A percentile compares a stretch with the other conserved stretches of the same genome.
These are phyloP conservation scores for Arachis stenosperma DNA, from an alignment of 306 rosid genomes.

Conservation along the genomic window DNA sequence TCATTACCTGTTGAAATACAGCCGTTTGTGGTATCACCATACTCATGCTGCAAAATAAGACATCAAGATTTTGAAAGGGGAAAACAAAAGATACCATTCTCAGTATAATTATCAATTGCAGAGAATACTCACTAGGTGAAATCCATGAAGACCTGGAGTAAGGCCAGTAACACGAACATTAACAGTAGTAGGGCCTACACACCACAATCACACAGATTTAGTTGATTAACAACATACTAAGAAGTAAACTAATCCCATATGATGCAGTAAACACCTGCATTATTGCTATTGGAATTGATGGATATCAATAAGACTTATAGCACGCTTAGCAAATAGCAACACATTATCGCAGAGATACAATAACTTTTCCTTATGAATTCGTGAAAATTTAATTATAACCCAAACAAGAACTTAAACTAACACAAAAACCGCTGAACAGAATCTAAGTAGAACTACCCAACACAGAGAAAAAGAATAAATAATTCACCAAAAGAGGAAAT, in stretches of 20 bases:
- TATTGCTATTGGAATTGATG: not conserved
- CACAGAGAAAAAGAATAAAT: not conserved
- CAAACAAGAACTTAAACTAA: no score
- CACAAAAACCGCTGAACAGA: not conserved
- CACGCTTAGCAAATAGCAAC: no score
- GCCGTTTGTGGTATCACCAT: slow-evolving; percentile 96
- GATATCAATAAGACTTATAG: not conserved
- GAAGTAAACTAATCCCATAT: slow-evolving; percentile 7
- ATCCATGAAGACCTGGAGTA: slow-evolving; percentile 85
- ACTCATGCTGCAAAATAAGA: slow-evolving; percentile 73
- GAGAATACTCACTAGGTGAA: slow-evolving; percentile 73
- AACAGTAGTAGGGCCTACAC: slow-evolving; percentile 81
- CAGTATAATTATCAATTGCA: slow-evolving; percentile 24
- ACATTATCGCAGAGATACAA: no score
- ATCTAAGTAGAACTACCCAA: not conserved
- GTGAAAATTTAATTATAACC: no score
- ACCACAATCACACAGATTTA: slow-evolving; percentile 33
- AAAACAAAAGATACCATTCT: slow-evolving; percentile 1
- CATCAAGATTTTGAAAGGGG: not conserved
- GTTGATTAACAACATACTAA: slow-evolving; percentile 13
- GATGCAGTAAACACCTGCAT: not conserved
- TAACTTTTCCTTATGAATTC: no score
- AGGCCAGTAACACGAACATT: slow-evolving; percentile 87
- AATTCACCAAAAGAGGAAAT: not conserved
- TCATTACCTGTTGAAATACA: slow-evolving; percentile 85